Evolutionary conservation across 1,284 basidiomycete genomes (phyloP), one percentile per base, ranked within the genome.

Genomic region (Ceratobasidium sp.): DNA sequence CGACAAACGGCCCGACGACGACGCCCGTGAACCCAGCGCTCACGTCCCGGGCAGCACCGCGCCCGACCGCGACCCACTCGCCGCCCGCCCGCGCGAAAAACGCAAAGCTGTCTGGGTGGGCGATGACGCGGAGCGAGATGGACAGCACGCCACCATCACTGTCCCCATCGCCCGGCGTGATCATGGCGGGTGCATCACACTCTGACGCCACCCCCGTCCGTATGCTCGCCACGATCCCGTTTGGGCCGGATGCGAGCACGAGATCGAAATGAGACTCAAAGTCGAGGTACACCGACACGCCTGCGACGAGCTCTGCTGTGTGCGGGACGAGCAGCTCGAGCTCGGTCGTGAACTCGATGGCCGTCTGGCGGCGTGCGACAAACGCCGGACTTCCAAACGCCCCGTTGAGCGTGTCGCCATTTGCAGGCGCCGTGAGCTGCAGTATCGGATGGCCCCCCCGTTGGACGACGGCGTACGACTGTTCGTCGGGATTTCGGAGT

Each of bases 311-410:
- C 19, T 39, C 37, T 11, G n/a, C 48, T 2, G 41, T 27, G 41
- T 37, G 16, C 19, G 37, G 13, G 7, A 54, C 11, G 9, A 69
- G 31, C 14, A 75, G 31, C 53, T 66, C 59, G 27, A 75, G 22
- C n/a, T 66, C 65, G 16, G 58, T 19, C 34, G 74, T 69, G 46
- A 46, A 75, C 48, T 75, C 66, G 29, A 75, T 41, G 2, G 46
- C 74, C 19, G 65, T 66, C 65, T 75, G 74, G 14, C 74, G 74
- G 3, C 74, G 74, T 13, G 65, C 74, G 19, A 75, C 74, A 54
- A 75, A 75, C 31, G 74, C 62, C 3, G 65, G 58, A 13, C 39
- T 27, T 59, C 41, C 64, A 11, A 69, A 37, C 31, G 29, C 64
- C 24, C 64, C 65, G 48, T 68, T 31, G 13, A 51, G 49, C n/a